phyloP scores from a whole-genome alignment of 1,284 basidiomycete species.

The Microbotryum lychnidis-dioicae region DNA sequence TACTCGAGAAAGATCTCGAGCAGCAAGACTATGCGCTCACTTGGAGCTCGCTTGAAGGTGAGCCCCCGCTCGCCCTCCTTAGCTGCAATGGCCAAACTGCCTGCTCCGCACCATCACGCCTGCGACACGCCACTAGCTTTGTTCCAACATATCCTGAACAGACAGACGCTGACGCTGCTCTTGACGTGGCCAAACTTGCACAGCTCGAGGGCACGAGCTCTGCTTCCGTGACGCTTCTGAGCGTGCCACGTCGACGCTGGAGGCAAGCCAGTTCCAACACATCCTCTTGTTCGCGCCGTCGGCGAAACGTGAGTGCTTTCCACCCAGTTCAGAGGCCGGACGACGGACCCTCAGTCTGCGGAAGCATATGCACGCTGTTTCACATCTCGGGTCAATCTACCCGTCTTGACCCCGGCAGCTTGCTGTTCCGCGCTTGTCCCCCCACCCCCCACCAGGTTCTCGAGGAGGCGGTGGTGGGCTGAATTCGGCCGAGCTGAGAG shows the following conservation, averaged over 20 bases:
- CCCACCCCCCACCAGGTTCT: too few relatives aligned
- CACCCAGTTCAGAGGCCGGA: too few relatives aligned
- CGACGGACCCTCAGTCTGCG: too few relatives aligned
- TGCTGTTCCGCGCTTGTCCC: too few relatives aligned
- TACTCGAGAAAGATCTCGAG: conserved; percentile 62
- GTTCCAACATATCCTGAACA: too few relatives aligned
- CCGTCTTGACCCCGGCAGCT: too few relatives aligned
- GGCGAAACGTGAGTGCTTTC: conserved; percentile 56
- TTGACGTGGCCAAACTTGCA: not conserved
- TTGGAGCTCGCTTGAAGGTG: conserved; percentile 68
- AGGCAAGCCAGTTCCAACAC: conserved; percentile 66
- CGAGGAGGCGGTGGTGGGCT: not conserved
- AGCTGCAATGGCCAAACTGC: too few relatives aligned
- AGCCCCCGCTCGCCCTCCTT: conserved; percentile 22
- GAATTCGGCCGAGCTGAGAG: not conserved
- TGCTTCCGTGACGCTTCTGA: conserved; percentile 67
- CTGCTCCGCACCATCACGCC: too few relatives aligned
- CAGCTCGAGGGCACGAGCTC: conserved; percentile 68
- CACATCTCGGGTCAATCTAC: too few relatives aligned
- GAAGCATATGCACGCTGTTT: too few relatives aligned
- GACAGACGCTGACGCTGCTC: too few relatives aligned
- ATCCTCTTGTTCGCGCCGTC: conserved; percentile 74
- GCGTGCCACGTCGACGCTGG: conserved; percentile 53
- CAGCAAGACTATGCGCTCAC: conserved; percentile 66
- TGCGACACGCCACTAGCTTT: too few relatives aligned